Evolutionary conservation across 345 rosid genomes (phyloP).

Genomic region (Citrus medica): DNA sequence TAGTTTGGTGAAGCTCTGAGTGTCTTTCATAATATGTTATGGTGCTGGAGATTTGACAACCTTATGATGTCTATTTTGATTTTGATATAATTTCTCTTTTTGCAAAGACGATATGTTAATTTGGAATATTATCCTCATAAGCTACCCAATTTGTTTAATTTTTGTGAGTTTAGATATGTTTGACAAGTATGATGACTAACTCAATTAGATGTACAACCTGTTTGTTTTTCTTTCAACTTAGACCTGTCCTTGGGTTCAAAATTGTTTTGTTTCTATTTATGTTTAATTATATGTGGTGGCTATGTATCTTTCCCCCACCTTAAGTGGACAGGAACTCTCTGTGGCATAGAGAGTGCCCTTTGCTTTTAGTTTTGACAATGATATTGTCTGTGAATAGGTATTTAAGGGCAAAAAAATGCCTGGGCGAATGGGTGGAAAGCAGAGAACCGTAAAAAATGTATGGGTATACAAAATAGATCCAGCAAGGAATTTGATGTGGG

Average conservation of each 20-base stretch:
- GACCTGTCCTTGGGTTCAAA: neutral
- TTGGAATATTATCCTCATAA: neutral
- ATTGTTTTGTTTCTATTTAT: neutral
- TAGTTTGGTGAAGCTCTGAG: neutral
- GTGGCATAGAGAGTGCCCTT: conserved; percentile 2
- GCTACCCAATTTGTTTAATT: neutral
- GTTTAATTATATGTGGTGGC: neutral
- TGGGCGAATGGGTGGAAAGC: conserved; percentile 91
- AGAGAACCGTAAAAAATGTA: conserved; percentile 85
- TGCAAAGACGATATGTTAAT: neutral
- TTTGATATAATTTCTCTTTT: neutral
- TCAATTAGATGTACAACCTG: neutral
- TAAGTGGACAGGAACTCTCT: neutral
- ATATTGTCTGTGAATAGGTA: conserved; percentile 43
- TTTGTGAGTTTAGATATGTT: no score
- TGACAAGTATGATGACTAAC: neutral
- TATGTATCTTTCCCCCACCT: neutral
- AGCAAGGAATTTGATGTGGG: conserved; percentile 88
- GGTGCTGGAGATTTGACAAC: neutral
- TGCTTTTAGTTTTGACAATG: conserved; percentile 10
- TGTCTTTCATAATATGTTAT: neutral
- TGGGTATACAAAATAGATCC: conserved; percentile 94
- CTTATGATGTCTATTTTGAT: neutral
- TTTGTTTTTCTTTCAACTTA: neutral
- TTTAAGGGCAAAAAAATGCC: conserved; percentile 95